Conservation (phyloP, 768 basidiomycete species). For the Lactifluus echinatus region DNA sequence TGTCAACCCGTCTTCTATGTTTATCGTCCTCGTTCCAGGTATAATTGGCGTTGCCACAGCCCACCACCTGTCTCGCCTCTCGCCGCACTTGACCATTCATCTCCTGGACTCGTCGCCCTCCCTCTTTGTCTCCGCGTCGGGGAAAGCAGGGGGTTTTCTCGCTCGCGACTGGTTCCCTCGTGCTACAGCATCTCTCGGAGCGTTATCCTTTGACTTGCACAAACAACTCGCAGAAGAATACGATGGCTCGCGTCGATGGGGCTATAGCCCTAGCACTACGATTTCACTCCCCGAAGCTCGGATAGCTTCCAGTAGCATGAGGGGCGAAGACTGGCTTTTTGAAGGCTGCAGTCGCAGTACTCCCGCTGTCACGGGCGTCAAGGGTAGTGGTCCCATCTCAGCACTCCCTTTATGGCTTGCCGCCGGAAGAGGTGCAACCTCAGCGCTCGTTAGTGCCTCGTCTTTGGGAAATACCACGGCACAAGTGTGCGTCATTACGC, state of each 20-base stretch:
- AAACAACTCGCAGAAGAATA: constrained; percentile 30
- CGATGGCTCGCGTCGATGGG: constrained; percentile 33
- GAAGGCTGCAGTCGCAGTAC: constrained; percentile 22
- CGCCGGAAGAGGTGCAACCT: neutral
- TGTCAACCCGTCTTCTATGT: neutral
- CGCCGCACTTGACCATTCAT: constrained; percentile 28
- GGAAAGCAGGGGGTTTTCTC: constrained; percentile 34
- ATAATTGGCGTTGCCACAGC: constrained; percentile 40
- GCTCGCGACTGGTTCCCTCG: constrained; percentile 29
- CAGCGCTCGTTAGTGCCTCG: constrained; percentile 11
- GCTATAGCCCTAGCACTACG: constrained; percentile 29
- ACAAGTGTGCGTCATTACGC: constrained; percentile 25
- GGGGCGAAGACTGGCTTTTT: constrained; percentile 26
- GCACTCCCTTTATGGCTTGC: constrained; percentile 10
- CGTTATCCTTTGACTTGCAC: constrained; percentile 27
- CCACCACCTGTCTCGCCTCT: constrained; percentile 30
- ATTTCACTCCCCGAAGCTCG: constrained; percentile 23
- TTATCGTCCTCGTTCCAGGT: constrained; percentile 16
- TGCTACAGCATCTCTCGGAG: constrained; percentile 16
- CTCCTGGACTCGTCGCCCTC: constrained; percentile 33
- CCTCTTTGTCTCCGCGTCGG: constrained; percentile 32
- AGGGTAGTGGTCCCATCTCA: too few relatives aligned
- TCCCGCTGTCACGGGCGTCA: constrained; percentile 8
- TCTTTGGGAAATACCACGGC: constrained; percentile 26
- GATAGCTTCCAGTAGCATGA: neutral